Evolutionary conservation across 78 protist species (phyloP).

Genomic region (Creolimax fragrantissima): DNA sequence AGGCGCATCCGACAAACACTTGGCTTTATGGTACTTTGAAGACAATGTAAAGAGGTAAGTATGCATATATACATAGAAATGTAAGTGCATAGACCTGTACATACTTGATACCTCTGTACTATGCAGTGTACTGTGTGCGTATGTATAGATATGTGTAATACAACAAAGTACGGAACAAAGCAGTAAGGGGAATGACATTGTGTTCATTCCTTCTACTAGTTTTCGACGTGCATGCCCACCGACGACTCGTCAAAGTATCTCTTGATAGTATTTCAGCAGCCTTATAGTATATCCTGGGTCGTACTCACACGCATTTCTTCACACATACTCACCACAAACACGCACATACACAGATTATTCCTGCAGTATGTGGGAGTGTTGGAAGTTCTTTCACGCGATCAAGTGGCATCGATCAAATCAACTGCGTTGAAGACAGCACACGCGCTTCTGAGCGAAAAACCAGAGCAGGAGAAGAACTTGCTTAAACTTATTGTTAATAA

Average conservation of each 20-base stretch:
- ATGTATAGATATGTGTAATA: background rate
- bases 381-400: background rate
- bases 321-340: no score
- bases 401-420: background rate
- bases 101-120: background rate
- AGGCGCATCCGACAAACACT: background rate
- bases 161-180: background rate
- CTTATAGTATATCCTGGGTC: no score
- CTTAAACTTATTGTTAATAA: conserved; percentile 44
- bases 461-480: conserved; percentile 53
- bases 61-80: background rate
- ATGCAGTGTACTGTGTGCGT: background rate
- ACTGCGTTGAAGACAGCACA: conserved; percentile 9
- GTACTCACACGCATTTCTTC: no score
- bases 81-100: background rate
- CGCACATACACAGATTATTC: background rate
- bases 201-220: background rate
- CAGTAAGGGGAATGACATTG: background rate
- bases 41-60: conserved; percentile 35
- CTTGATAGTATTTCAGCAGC: no score
- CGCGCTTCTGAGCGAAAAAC: conserved; percentile 20
- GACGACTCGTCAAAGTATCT: no score
- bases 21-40: conserved; percentile 50
- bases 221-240: no score
- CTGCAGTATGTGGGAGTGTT: conserved; percentile 17